Percentiles rank a stretch among this genome's conserved stretches.
These are phyloP conservation scores for Lachancea meyersii DNA, from an alignment of 805 yeast species.

Conservation along the genomic window DNA sequence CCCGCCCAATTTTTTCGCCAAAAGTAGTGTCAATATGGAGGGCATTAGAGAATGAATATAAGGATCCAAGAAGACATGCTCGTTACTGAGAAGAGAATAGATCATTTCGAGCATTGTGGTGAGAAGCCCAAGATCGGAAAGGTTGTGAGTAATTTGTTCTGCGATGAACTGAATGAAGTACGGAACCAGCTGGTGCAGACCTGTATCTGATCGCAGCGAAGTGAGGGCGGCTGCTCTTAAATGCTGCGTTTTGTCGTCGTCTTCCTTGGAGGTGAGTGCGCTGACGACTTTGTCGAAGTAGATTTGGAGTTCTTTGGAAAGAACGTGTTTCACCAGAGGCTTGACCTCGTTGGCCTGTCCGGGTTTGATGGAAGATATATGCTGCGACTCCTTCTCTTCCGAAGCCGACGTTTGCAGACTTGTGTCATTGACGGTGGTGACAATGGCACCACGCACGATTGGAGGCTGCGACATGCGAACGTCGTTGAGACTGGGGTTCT, in stretches of 20 bases:
- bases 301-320: slow-evolving; percentile 88
- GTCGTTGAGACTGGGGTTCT: slow-evolving; percentile 79
- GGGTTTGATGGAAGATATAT: slow-evolving; percentile 33
- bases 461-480: slow-evolving; percentile 68
- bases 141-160: slow-evolving; percentile 86
- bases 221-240: slow-evolving; percentile 75
- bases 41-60: slow-evolving; percentile 96
- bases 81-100: slow-evolving; percentile 75
- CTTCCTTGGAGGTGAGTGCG: slow-evolving; percentile 58
- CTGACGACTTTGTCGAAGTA: slow-evolving; percentile 87
- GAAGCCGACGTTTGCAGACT: slow-evolving; percentile 33
- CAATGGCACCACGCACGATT: slow-evolving; percentile 74
- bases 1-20: slow-evolving; percentile 82
- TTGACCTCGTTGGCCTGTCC: slow-evolving; percentile 57
- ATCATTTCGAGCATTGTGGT: slow-evolving; percentile 85
- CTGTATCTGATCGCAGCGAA: slow-evolving; percentile 86
- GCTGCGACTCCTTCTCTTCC: slow-evolving; percentile 22
- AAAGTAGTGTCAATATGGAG: slow-evolving; percentile 79
- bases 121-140: slow-evolving; percentile 62
- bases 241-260: slow-evolving; percentile 35
- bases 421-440: slow-evolving; percentile 51
- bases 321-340: slow-evolving; percentile 90
- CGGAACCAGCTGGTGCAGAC: slow-evolving; percentile 93
- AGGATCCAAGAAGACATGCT: slow-evolving; percentile 85
- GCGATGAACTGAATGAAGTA: slow-evolving; percentile 94